Evolutionary conservation across 805 yeast genomes (phyloP).

Genomic region (Metschnikowia continentalis): DNA sequence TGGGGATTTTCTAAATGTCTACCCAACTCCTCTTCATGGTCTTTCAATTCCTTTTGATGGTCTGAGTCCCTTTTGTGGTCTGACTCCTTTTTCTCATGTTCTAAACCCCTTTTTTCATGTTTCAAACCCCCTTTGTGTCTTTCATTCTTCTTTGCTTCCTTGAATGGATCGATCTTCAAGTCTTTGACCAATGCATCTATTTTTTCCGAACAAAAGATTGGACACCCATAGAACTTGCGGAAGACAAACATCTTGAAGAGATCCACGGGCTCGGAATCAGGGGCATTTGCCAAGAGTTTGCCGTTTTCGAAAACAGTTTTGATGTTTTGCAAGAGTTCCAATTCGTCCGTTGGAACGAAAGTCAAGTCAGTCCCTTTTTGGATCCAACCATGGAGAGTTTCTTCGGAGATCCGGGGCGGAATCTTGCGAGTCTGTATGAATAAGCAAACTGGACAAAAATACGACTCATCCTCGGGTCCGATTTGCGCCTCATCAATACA

Average conservation of each 20-base stretch:
- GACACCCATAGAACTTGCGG: slow-evolving; percentile 16
- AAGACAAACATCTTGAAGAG: slow-evolving; percentile 13
- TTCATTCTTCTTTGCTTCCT: background rate
- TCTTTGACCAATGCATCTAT: background rate
- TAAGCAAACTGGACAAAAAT: slow-evolving; percentile 16
- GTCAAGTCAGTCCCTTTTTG: slow-evolving; percentile 5
- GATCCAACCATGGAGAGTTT: slow-evolving; percentile 1
- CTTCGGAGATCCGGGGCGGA: background rate
- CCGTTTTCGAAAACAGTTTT: background rate
- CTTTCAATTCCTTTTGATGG: background rate
- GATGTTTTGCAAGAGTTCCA: slow-evolving; percentile 5
- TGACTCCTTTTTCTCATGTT: background rate
- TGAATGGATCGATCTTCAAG: background rate
- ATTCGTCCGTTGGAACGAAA: slow-evolving; percentile 8
- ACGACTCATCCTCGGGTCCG: slow-evolving; percentile 15
- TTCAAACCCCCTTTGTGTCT: no score
- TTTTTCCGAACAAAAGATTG: slow-evolving; percentile 1
- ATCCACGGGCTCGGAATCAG: background rate
- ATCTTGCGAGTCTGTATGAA: background rate
- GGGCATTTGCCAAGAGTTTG: background rate
- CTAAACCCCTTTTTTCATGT: no score
- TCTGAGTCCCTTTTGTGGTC: background rate
- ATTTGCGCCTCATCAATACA: slow-evolving; percentile 38
- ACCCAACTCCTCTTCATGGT: background rate
- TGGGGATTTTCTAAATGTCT: no score